Conservation (phyloP, 2,329 filamentous ascomycete genomes). For the Verticillium dahliae region DNA sequence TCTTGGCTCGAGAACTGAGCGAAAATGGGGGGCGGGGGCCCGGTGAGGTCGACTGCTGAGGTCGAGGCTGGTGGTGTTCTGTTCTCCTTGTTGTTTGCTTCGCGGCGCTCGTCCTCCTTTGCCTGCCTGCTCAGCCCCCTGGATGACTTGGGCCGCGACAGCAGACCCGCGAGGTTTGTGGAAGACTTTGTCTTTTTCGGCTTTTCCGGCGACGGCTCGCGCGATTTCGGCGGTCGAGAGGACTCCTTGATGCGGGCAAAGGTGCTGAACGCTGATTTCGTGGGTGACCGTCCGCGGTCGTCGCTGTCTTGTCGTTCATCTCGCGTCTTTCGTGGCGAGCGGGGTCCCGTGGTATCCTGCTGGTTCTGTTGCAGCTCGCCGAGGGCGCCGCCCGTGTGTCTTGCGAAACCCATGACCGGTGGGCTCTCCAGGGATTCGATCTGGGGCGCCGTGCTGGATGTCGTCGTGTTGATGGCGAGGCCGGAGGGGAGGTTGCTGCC, state of each 20-base stretch:
- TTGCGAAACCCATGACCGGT: constrained; percentile 26
- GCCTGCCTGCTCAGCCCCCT: constrained; percentile 54
- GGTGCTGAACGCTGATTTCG: constrained; percentile 35
- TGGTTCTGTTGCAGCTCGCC: constrained; percentile 53
- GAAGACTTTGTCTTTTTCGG: constrained; percentile 77
- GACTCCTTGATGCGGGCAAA: constrained; percentile 37
- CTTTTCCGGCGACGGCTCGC: constrained; percentile 49
- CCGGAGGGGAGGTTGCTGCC: constrained; percentile 22
- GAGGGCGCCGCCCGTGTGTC: constrained; percentile 37
- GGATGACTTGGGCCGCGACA: constrained; percentile 68
- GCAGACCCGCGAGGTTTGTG: constrained; percentile 71
- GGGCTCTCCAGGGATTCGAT: constrained; percentile 8
- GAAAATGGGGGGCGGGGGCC: constrained; percentile 63
- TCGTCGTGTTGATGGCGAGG: constrained; percentile 10
- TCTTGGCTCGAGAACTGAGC: constrained; percentile 57
- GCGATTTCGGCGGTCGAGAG: constrained; percentile 30
- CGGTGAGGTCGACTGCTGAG: constrained; percentile 27
- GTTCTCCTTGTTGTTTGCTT: constrained; percentile 74
- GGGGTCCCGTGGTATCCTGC: constrained; percentile 25
- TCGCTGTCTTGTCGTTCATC: constrained; percentile 22
- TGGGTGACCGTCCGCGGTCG: constrained; percentile 29
- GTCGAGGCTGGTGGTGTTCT: constrained; percentile 51
- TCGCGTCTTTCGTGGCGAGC: constrained; percentile 31
- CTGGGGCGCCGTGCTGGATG: not conserved
- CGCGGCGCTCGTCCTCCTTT: constrained; percentile 43